These are phyloP conservation scores for Blastocystis sp. DNA, from an alignment of 352 stramenopile genomes.

Conservation along the genomic window DNA sequence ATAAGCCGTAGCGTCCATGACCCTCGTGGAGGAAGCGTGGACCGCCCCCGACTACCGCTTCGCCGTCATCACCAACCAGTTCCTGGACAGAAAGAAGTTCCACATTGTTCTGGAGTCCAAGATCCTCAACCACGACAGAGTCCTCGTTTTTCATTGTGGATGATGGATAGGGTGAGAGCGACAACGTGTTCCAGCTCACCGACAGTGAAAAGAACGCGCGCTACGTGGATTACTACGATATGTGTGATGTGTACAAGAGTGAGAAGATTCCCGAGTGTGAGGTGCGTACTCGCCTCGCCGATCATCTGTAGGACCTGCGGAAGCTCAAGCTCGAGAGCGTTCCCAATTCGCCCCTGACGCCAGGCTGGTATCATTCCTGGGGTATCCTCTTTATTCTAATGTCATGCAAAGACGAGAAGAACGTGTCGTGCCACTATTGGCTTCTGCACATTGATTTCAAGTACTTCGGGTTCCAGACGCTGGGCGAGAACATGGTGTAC, in stretches of 20 bases:
- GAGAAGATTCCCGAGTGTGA: conserved; percentile 45
- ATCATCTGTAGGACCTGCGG: conserved; percentile 14
- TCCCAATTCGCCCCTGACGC: conserved; percentile 6
- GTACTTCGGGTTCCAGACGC: conserved; percentile 65
- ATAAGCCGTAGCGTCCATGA: conserved; percentile 42
- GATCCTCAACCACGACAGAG: conserved; percentile 53
- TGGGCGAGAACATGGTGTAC: conserved; percentile 65
- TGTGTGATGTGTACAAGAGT: conserved; percentile 66
- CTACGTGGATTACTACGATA: conserved; percentile 64
- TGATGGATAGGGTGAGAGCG: conserved; percentile 12
- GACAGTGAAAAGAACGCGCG: conserved; percentile 39
- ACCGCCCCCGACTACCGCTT: conserved; percentile 44
- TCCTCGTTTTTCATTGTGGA: not conserved
- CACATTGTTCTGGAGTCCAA: conserved; percentile 62
- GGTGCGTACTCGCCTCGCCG: not conserved
- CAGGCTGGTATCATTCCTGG: conserved; percentile 51
- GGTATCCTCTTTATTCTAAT: not conserved
- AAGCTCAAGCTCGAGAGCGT: conserved; percentile 19
- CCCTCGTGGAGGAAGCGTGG: conserved; percentile 62
- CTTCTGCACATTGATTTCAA: conserved; percentile 62
- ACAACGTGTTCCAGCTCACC: conserved; percentile 64
- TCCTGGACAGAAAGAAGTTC: conserved; percentile 52
- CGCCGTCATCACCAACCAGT: conserved; percentile 42
- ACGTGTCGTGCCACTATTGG: conserved; percentile 65
- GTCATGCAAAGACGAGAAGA: conserved; percentile 8